Evolutionary conservation across 345 rosid species (phyloP).

Genomic region (Euphorbia peplus): DNA sequence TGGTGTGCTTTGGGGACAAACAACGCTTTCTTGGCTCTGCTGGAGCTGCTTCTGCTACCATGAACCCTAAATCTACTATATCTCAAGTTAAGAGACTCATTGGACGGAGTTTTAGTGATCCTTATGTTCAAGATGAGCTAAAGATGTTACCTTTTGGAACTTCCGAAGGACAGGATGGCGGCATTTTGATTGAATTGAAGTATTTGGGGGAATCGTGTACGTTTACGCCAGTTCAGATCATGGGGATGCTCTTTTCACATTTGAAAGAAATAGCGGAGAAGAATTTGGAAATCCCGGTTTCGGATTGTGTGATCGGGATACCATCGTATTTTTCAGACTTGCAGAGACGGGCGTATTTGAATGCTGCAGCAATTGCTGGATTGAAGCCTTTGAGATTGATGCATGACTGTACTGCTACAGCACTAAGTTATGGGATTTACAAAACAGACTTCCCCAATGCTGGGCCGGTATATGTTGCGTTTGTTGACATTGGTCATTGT

Average conservation of each 20-base stretch:
- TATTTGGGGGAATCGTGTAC: constrained; percentile 41
- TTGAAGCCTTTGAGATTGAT: constrained; percentile 55
- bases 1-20: constrained; percentile 56
- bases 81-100: constrained; percentile 56
- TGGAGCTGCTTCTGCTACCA: constrained; percentile 49
- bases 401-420: constrained; percentile 58
- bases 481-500: constrained; percentile 59
- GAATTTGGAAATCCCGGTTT: constrained; percentile 42
- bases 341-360: constrained; percentile 53
- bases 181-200: constrained; percentile 42
- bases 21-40: constrained; percentile 55
- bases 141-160: constrained; percentile 44
- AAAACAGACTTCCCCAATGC: constrained; percentile 45
- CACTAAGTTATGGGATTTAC: constrained; percentile 58
- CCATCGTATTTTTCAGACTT: constrained; percentile 60
- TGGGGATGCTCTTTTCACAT: constrained; percentile 56
- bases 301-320: constrained; percentile 54
- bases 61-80: constrained; percentile 50
- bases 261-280: constrained; percentile 51
- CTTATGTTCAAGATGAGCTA: constrained; percentile 45
- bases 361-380: constrained; percentile 54
- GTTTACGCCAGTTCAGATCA: constrained; percentile 42
- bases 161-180: constrained; percentile 41
- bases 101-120: constrained; percentile 41
- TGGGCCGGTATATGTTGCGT: constrained; percentile 44